Conservation (phyloP, 371 early-diverging fungal species). For the Rhizopus microsporus region DNA sequence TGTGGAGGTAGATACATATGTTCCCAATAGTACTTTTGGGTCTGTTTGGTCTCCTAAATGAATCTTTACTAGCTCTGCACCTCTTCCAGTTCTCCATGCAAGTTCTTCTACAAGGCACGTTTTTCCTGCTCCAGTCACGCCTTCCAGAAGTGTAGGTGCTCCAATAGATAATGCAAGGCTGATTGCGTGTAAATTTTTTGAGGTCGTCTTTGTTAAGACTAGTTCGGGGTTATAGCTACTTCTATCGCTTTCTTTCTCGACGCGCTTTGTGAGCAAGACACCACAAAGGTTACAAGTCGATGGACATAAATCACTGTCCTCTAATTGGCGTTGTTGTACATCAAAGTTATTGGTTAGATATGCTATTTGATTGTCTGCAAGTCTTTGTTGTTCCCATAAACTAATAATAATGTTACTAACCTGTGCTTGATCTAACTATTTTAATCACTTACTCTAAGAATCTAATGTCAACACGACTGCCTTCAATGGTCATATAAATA, state of each 20-base stretch:
- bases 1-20: constrained; percentile 91
- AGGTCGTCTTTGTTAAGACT: constrained; percentile 75
- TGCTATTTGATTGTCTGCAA: constrained; percentile 39
- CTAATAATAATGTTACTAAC: constrained; percentile 19
- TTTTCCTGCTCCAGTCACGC: constrained; percentile 95
- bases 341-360: constrained; percentile 44
- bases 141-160: constrained; percentile 90
- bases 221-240: constrained; percentile 46
- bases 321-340: constrained; percentile 25
- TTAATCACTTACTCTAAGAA: constrained; percentile 40
- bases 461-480: constrained; percentile 41
- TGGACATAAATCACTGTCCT: constrained; percentile 51
- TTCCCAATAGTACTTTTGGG: constrained; percentile 95
- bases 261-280: constrained; percentile 51
- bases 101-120: constrained; percentile 91
- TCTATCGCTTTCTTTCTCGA: constrained; percentile 14
- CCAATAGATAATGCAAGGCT: constrained; percentile 85
- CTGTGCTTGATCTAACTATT: not conserved
- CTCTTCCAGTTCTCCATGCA: constrained; percentile 74
- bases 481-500: constrained; percentile 35
- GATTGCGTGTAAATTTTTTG: constrained; percentile 71
- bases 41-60: constrained; percentile 99
- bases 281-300: constrained; percentile 68
- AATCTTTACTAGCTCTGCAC: constrained; percentile 85
- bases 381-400: constrained; percentile 46